phyloP scores from a whole-genome alignment of 2,329 filamentous ascomycete genomes.

The Fusarium paranaense region DNA sequence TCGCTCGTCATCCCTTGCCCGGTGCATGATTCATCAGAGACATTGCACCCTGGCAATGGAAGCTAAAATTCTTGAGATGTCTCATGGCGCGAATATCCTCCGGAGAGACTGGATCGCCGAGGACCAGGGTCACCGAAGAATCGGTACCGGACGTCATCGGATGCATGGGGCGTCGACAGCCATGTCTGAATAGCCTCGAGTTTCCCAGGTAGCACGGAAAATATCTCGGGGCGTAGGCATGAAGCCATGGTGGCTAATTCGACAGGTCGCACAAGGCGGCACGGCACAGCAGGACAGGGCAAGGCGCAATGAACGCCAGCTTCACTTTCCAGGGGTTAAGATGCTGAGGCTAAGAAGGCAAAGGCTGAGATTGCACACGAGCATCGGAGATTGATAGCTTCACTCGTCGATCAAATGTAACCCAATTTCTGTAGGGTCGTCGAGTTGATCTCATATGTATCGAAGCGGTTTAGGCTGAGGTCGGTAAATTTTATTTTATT shows the following conservation, averaged over 20 bases:
- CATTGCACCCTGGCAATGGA: neutral
- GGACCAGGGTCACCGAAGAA: constrained; percentile 24
- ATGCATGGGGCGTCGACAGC: constrained; percentile 4
- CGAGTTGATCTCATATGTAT: constrained; percentile 13
- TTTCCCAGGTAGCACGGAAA: neutral
- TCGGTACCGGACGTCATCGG: constrained; percentile 21
- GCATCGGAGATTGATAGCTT: constrained; percentile 10
- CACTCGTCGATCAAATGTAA: constrained; percentile 33
- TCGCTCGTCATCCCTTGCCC: neutral
- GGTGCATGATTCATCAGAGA: neutral
- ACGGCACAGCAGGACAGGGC: neutral
- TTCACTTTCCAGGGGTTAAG: neutral
- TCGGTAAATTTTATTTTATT: neutral
- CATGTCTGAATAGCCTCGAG: constrained; percentile 12
- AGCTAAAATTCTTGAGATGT: constrained; percentile 20
- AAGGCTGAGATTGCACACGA: neutral
- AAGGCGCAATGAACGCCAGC: neutral
- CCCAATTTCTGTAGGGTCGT: constrained; percentile 31
- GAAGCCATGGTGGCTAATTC: neutral
- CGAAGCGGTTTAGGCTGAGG: constrained; percentile 10
- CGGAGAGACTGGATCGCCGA: neutral
- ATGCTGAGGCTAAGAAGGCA: constrained; percentile 7
- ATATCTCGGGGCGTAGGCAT: neutral
- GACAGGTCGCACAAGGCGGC: neutral
- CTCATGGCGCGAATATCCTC: constrained; percentile 24